These are phyloP conservation scores for Diversispora epigaea DNA, from an alignment of 192 early-diverging fungal genomes.

Conservation along the genomic window DNA sequence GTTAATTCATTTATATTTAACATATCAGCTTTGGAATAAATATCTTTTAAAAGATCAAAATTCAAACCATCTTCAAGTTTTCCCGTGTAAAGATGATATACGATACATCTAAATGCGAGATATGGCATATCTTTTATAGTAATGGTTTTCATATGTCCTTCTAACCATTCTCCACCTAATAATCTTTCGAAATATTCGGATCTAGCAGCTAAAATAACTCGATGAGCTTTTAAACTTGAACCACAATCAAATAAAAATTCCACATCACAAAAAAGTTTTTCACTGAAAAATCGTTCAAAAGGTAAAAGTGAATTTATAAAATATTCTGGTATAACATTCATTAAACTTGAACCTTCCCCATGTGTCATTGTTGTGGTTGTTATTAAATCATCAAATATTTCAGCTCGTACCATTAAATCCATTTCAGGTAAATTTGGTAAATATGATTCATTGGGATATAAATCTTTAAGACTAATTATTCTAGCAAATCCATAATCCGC, in stretches of 20 bases:
- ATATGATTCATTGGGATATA: constrained; percentile 4
- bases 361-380: neutral
- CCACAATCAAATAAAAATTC: constrained; percentile 23
- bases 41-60: constrained; percentile 9
- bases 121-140: constrained; percentile 10
- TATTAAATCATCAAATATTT: constrained; percentile 3
- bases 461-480: neutral
- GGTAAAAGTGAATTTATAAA: neutral
- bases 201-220: constrained; percentile 16
- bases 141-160: constrained; percentile 15
- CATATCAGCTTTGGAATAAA: constrained; percentile 28
- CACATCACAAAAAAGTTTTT: constrained; percentile 24
- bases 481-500: neutral
- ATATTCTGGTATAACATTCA: neutral
- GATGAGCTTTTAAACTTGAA: constrained; percentile 26
- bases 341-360: neutral
- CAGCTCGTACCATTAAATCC: neutral
- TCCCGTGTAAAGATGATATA: constrained; percentile 29
- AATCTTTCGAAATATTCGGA: constrained; percentile 30
- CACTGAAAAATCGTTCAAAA: constrained; percentile 27
- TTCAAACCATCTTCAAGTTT: constrained; percentile 12
- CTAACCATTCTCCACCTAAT: constrained; percentile 4
- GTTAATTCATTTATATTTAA: constrained; percentile 8
- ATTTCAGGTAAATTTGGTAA: neutral
- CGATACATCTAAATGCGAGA: constrained; percentile 1